These are phyloP conservation scores for Talaromyces stipitatus DNA, from an alignment of 495 filamentous ascomycete genomes.

Conservation along the genomic window DNA sequence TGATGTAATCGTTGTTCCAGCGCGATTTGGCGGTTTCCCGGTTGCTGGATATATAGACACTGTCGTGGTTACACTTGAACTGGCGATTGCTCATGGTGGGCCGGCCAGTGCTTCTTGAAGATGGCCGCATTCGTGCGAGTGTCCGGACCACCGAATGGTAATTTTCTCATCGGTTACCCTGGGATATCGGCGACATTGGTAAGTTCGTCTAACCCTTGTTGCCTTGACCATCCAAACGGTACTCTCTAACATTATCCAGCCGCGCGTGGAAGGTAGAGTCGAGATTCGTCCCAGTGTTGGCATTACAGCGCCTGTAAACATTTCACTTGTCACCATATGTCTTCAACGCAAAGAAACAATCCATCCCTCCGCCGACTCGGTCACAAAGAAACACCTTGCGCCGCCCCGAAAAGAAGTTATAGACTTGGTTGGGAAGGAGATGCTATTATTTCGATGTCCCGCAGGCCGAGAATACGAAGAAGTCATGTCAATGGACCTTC, in stretches of 20 bases:
- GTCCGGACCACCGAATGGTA: slow-evolving; percentile 94
- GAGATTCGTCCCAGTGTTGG: slow-evolving; percentile 85
- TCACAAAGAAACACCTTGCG: slow-evolving; percentile 86
- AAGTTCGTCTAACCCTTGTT: slow-evolving; percentile 23
- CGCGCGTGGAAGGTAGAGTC: slow-evolving; percentile 94
- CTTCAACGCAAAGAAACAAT: slow-evolving; percentile 92
- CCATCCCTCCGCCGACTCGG: slow-evolving; percentile 87
- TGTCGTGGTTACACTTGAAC: slow-evolving; percentile 10
- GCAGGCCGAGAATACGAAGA: slow-evolving; percentile 77
- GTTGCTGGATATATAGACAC: neutral
- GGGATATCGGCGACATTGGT: slow-evolving; percentile 97
- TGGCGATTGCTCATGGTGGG: slow-evolving; percentile 39
- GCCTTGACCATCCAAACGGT: neutral
- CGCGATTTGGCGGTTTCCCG: neutral
- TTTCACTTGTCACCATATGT: slow-evolving; percentile 91
- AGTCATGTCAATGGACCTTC: slow-evolving; percentile 93
- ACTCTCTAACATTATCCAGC: slow-evolving; percentile 41
- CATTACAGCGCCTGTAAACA: slow-evolving; percentile 75
- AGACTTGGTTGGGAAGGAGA: slow-evolving; percentile 91
- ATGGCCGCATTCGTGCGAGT: slow-evolving; percentile 94
- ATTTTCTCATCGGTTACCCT: slow-evolving; percentile 92
- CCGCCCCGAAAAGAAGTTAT: slow-evolving; percentile 86
- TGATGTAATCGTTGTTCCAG: neutral
- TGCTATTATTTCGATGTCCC: slow-evolving; percentile 80
- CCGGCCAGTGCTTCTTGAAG: slow-evolving; percentile 31